Evolutionary conservation across 345 rosid species (phyloP).

Genomic region (Eutrema heterophyllum): DNA sequence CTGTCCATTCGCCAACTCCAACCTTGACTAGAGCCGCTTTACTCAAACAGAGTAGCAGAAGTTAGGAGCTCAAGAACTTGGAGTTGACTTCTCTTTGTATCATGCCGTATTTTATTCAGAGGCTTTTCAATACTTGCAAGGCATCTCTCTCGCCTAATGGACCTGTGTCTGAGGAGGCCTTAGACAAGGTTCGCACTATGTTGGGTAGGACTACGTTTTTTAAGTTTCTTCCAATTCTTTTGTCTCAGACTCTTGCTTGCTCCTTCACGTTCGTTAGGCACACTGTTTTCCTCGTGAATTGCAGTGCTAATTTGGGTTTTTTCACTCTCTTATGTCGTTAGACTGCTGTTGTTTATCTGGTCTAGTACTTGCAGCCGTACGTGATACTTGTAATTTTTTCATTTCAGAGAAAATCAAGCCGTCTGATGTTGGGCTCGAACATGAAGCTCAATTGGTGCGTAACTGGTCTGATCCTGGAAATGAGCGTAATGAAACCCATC

Average conservation of each 20-base stretch:
- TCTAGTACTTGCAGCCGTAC: background rate
- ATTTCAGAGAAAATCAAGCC: conserved; percentile 94
- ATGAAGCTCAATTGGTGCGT: conserved; percentile 80
- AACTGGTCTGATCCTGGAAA: conserved; percentile 58
- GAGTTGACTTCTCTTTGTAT: conserved; percentile 5
- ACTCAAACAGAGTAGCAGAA: background rate
- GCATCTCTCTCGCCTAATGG: conserved; percentile 67
- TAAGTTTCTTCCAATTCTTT: background rate
- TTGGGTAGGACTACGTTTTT: conserved; percentile 52
- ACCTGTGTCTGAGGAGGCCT: conserved; percentile 76
- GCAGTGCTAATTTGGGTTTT: background rate
- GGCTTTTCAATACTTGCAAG: conserved; percentile 75
- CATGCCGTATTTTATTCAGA: conserved; percentile 83
- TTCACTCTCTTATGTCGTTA: background rate
- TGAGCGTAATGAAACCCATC: conserved; percentile 63
- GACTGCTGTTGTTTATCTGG: background rate
- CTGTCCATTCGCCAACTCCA: background rate
- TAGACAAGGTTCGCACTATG: conserved; percentile 60
- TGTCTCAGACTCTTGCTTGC: background rate
- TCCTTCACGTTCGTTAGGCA: background rate
- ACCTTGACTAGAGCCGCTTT: background rate
- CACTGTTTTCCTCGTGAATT: background rate
- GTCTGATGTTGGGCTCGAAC: conserved; percentile 91
- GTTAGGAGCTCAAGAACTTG: background rate
- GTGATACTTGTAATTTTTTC: conserved; percentile 17